Base-by-base conservation (phyloP, 768 basidiomycete species). In the Auriscalpium orientale region DNA sequence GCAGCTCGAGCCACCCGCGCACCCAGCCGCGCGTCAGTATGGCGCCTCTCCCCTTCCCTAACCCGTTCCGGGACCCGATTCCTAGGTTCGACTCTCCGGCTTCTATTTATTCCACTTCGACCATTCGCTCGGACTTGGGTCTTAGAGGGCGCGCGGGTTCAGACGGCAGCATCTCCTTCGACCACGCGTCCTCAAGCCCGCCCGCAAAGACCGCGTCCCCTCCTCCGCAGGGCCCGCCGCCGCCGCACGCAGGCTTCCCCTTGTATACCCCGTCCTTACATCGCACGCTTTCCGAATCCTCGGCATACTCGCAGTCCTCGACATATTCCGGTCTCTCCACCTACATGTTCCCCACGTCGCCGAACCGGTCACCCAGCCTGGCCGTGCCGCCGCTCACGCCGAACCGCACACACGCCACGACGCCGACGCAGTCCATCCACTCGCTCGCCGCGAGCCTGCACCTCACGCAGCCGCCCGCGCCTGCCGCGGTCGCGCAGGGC, bases 401-500 rank as follows among this genome's bases (percentile, higher is more conserved):
- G 3, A 9, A 33, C 36, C 45, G n/a, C 28, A 16, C 35, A 18
- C 57, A 13, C 35, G 16, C 15, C 15, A 8, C 37, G 8, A 37
- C 28, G 4, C 46, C 48, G 16, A 53, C 37, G 4, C 12, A 21
- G 13, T 53, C 58, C 8, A 5, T 53, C 36, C 48, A 53, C 37
- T 56, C 57, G 6, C 12, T 51, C 8, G 36, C 57, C 43, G 58
- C 43, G 8, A 61, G 57, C 18, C 15, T 61, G 36, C 54, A 59
- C 44, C 53, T 58, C 28, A 28, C 40, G 40, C 40, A 43, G 40
- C 40, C 48, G 16, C 21, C 58, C 58, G 49, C 10, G 8, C 15
- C n/a, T 35, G 33, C 50, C 1, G 49, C 40, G 28, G 46, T 46
- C 18, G 33, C 15, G 16, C 38, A 8, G n/a, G 40, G 22, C 50